Evolutionary conservation across 2,329 filamentous ascomycete genomes (phyloP), one percentile per base, ranked within the genome.

Genomic region (Lasiodiplodia citricola): DNA sequence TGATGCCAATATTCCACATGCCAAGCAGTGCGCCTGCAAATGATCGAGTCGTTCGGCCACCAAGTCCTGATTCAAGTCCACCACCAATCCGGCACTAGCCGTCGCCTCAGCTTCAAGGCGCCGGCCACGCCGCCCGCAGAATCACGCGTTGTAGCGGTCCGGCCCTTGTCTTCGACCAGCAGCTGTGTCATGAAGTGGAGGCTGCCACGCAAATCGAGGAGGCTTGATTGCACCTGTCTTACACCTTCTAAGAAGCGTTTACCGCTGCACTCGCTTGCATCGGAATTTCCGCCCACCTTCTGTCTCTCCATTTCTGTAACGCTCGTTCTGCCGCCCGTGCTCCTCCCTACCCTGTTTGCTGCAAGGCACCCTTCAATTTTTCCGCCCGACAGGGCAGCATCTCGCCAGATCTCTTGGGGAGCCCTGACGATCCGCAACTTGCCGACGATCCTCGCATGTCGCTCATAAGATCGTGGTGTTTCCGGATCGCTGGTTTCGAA

Each of bases 101-200:
- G 60, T 25, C 18, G 28, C 44, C n/a, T 14, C 31, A 38, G 28
- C 31, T 47, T 23, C n/a, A 25, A 8, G 21, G 38, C 21, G 21
- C 25, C n/a, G 25, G 14, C 18, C 10, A 6, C 44, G 44, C 18
- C 38, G 18, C 18, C 44, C 13, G 10, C 44, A 11, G 37, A 47
- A n/a, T 64, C 13, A 31, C 23, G 31, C 28, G 23, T 50, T 28
- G n/a, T n/a, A 10, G 38, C 16, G 7, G 23, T 35, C 31, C 28
- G 28, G 52, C 52, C 52, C 52, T 35, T 18, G 23, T 31, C 25
- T 4, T 35, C 54, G 54, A 10, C 16, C 54, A 8, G 25, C 58
- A 35, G 31, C 18, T 21, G 57, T 63, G 58, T 63, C 58, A 63
- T 50, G 58, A 37, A 63, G 58, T 51, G 58, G 41, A 25, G 44